phyloP scores from a whole-genome alignment of 306 rosid species.

The Pterocarpus santalinus region DNA sequence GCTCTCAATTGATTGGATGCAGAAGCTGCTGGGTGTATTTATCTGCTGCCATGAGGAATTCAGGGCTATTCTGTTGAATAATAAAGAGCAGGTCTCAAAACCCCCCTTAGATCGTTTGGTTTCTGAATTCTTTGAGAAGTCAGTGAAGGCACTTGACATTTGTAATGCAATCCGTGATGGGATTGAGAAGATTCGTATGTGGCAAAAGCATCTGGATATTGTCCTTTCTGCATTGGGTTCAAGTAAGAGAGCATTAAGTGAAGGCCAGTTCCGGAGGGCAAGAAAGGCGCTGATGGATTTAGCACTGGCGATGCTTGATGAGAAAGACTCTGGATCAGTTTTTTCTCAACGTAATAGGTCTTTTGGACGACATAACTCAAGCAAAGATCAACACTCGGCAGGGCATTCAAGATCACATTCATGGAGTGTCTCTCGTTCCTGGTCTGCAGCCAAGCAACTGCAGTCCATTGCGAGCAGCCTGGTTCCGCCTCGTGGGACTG shows the following conservation, averaged over 20 bases:
- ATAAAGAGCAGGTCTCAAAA: conserved; percentile 59
- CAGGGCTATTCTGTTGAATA: conserved; percentile 62
- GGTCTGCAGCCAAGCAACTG: conserved; percentile 96
- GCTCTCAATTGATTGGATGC: conserved; percentile 75
- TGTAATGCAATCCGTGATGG: conserved; percentile 81
- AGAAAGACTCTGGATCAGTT: conserved; percentile 67
- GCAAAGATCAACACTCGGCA: conserved; percentile 62
- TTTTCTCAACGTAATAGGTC: conserved; percentile 78
- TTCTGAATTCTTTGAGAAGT: conserved; percentile 73
- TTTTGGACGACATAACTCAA: conserved; percentile 71
- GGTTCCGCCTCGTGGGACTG: conserved; percentile 77
- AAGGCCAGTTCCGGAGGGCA: conserved; percentile 85
- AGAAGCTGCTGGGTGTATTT: conserved; percentile 65
- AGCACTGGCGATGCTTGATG: conserved; percentile 78
- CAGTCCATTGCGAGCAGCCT: conserved; percentile 83
- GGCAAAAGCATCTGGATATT: conserved; percentile 82
- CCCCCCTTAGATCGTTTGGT: conserved; percentile 71
- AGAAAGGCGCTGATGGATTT: conserved; percentile 83
- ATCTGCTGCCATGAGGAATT: conserved; percentile 71
- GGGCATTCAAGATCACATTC: conserved; percentile 95
- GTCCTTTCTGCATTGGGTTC: conserved; percentile 73
- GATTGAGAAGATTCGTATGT: conserved; percentile 68
- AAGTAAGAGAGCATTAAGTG: conserved; percentile 68
- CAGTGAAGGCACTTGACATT: conserved; percentile 84
- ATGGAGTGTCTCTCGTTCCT: conserved; percentile 89